These are phyloP conservation scores for Gentiana macrophylla DNA, from an alignment of 257 asterid genomes.

Conservation along the genomic window DNA sequence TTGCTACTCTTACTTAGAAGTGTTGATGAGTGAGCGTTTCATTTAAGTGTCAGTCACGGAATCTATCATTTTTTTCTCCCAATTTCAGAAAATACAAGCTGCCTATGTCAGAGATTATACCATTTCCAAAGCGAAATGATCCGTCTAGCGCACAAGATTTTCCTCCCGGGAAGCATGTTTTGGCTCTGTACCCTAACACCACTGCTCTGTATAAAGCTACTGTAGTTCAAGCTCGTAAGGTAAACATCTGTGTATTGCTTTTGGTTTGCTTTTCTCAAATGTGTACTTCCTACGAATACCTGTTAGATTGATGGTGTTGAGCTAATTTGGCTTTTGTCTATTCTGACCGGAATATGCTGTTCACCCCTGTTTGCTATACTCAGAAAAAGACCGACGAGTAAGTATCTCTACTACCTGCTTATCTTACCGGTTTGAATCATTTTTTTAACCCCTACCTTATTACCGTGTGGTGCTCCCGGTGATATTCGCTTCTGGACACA, in stretches of 20 bases:
- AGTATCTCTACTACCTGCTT: slow-evolving; percentile 16
- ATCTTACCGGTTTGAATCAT: too few relatives aligned
- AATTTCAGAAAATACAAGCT: slow-evolving; percentile 82
- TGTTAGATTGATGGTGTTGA: slow-evolving; percentile 3
- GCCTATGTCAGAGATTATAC: slow-evolving; percentile 82
- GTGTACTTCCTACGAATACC: not conserved
- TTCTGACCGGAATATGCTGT: slow-evolving; percentile 20
- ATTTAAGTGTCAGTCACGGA: too few relatives aligned
- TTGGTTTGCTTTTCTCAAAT: not conserved
- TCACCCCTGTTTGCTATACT: slow-evolving; percentile 12
- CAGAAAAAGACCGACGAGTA: slow-evolving; percentile 93
- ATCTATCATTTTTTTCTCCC: slow-evolving; percentile 7
- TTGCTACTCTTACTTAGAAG: too few relatives aligned
- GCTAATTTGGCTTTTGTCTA: slow-evolving; percentile 23
- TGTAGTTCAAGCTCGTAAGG: slow-evolving; percentile 86
- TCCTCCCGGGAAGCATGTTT: slow-evolving; percentile 76
- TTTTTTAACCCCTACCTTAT: too few relatives aligned
- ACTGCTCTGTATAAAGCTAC: slow-evolving; percentile 95
- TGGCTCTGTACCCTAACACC: slow-evolving; percentile 97
- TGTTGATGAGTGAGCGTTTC: too few relatives aligned
- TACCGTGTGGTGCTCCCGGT: too few relatives aligned
- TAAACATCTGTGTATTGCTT: slow-evolving; percentile 12
- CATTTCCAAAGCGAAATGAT: slow-evolving; percentile 77
- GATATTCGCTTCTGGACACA: too few relatives aligned
- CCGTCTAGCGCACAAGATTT: slow-evolving; percentile 61